These are phyloP conservation scores for Myrmaecium sp. DNA, from an alignment of 2,329 filamentous ascomycete species.

Conservation along the genomic window DNA sequence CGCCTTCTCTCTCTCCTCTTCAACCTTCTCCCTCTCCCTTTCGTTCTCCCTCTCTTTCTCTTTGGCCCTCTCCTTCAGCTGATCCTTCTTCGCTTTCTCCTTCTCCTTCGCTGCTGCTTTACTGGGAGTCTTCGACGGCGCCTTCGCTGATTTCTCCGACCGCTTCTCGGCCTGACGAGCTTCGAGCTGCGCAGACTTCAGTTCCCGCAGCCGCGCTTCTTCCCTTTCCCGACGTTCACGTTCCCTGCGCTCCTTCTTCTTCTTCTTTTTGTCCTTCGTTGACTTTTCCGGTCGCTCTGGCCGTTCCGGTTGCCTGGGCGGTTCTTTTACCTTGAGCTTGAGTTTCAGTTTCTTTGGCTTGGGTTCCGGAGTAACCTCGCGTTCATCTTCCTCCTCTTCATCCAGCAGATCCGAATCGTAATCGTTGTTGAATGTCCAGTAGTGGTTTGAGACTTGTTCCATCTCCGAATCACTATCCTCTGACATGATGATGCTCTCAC, in stretches of 20 bases:
- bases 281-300: slow-evolving; percentile 2
- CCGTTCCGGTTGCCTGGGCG: slow-evolving; percentile 1
- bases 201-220: slow-evolving; percentile 10
- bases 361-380: slow-evolving; percentile 8
- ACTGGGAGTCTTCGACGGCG: no score
- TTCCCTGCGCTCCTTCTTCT: slow-evolving; percentile 4
- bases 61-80: slow-evolving; percentile 2
- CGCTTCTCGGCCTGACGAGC: no score
- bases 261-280: slow-evolving; percentile 1
- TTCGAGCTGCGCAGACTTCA: no score
- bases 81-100: slow-evolving; percentile 4
- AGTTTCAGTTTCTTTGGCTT: slow-evolving; percentile 9
- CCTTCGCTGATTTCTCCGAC: no score
- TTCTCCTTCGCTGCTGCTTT: slow-evolving; percentile 2
- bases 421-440: no score
- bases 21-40: slow-evolving; percentile 4
- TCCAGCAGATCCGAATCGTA: no score
- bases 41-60: slow-evolving; percentile 1
- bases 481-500: slow-evolving; percentile 32
- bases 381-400: slow-evolving; percentile 24
- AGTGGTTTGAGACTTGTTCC: no score
- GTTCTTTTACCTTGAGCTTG: slow-evolving; percentile 10
- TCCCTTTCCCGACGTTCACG: slow-evolving; percentile 6
- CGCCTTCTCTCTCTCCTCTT: slow-evolving; percentile 7
- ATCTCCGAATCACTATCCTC: slow-evolving; percentile 7